Evolutionary conservation across 441 rosid genomes (phyloP).

Genomic region (Croton laevigatus): DNA sequence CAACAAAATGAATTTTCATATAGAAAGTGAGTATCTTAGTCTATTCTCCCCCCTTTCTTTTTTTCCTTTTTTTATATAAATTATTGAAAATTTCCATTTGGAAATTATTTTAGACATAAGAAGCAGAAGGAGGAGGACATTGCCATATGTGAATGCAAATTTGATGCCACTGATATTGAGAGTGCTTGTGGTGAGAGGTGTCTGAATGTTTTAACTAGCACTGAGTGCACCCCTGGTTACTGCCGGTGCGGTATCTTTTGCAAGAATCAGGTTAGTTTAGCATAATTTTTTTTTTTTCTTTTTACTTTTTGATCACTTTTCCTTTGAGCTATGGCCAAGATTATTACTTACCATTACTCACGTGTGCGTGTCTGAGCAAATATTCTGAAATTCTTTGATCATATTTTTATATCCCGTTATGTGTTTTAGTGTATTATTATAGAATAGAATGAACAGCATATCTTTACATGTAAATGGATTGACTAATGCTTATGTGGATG

Average conservation of each 20-base stretch:
- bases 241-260: constrained; percentile 78
- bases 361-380: not conserved
- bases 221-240: constrained; percentile 81
- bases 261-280: constrained; percentile 67
- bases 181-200: constrained; percentile 89
- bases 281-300: not conserved
- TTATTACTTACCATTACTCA: not conserved
- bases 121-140: constrained; percentile 92
- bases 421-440: not conserved
- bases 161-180: constrained; percentile 60
- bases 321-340: not conserved
- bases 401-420: not conserved
- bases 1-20: constrained; percentile 62
- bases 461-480: not conserved
- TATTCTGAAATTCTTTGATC: not conserved
- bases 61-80: not conserved
- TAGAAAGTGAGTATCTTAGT: constrained; percentile 46
- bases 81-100: not conserved
- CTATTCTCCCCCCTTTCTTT: not conserved
- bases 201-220: constrained; percentile 77
- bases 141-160: constrained; percentile 77
- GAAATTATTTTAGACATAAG: constrained; percentile 49
- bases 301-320: too few species aligned
- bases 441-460: not conserved
- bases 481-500: not conserved